These are phyloP conservation scores for Fusarium humuli DNA, from an alignment of 2,329 filamentous ascomycete genomes.

Conservation along the genomic window DNA sequence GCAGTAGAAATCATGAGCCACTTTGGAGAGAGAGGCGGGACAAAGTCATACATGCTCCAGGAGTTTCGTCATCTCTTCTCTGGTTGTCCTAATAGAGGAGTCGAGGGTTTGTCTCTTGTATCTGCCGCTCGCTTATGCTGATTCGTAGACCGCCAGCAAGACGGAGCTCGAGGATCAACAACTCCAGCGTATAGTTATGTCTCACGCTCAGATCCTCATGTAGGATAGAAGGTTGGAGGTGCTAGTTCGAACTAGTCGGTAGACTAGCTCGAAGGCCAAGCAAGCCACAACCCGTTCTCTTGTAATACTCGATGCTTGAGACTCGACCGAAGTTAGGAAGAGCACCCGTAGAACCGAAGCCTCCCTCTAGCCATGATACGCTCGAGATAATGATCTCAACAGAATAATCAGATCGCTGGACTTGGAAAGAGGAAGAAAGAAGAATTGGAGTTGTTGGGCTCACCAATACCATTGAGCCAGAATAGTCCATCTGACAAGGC, in stretches of 20 bases:
- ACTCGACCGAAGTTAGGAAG: neutral
- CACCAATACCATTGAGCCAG: neutral
- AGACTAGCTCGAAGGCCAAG: neutral
- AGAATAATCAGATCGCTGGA: too few species aligned
- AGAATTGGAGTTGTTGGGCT: fast-evolving
- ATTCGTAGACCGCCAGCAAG: neutral
- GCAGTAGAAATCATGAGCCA: neutral
- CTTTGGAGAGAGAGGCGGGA: too few species aligned
- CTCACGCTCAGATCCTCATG: neutral
- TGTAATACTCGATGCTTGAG: neutral
- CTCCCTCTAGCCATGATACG: neutral
- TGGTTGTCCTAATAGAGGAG: fast-evolving
- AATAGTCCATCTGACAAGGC: neutral
- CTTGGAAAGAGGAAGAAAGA: too few species aligned
- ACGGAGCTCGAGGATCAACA: neutral
- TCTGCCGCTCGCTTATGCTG: neutral
- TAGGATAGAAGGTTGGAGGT: neutral
- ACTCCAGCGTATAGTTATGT: neutral
- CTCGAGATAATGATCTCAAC: too few species aligned
- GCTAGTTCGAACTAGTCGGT: neutral
- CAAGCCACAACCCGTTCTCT: neutral
- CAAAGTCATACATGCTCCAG: neutral
- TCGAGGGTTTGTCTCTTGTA: neutral
- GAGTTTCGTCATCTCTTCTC: neutral
- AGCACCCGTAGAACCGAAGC: neutral